Base-by-base conservation (phyloP, 2,329 filamentous ascomycete species). In the Paracamarosporium sp. region DNA sequence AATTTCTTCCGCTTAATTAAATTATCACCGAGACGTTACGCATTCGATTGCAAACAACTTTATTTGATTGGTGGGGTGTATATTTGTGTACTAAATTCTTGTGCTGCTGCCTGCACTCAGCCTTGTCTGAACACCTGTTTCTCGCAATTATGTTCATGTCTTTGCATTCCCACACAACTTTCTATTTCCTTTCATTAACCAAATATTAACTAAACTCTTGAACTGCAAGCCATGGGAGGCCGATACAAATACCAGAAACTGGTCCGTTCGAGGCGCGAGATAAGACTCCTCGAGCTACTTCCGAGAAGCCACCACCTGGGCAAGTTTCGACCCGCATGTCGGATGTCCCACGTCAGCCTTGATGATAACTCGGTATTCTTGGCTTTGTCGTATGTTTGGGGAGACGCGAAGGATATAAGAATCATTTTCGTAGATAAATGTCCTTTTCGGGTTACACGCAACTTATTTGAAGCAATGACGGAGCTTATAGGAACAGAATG, bases 211-310 rank as follows among this genome's bases (percentile, higher is more conserved):
- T n/a, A n/a, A n/a, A n/a, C n/a, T n/a, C n/a, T n/a, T 33, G 31
- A 13, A 13, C 31, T 13, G 11, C 8, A 12, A 13, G 31, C 31
- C 12, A 35, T 13, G 31, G n/a, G 13, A 15, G 12, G 7, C 13
- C 5, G 31, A 13, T 35, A 35, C 2, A 12, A 15, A 35, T 13
- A 35, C 31, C 31, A 35, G 31, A 12, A n/a, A 12, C 2, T 27
- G 11, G 15, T 11, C 20, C 17, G 46, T 17, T 30, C 25, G 15
- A 46, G 25, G 24, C 44, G 24, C 24, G 25, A 31, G 31, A 47
- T 47, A 47, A 47, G 44, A 47, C 44, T 47, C 15, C 44, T 50
- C n/a, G 31, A 36, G 20, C 30, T 25, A 1, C n/a, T 50, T n/a
- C 17, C 20, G n/a, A 38, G 4, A 25, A n/a, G 2, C 6, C 46